phyloP scores from a whole-genome alignment of 2,329 filamentous ascomycete genomes.

The Penicillium sp. region DNA sequence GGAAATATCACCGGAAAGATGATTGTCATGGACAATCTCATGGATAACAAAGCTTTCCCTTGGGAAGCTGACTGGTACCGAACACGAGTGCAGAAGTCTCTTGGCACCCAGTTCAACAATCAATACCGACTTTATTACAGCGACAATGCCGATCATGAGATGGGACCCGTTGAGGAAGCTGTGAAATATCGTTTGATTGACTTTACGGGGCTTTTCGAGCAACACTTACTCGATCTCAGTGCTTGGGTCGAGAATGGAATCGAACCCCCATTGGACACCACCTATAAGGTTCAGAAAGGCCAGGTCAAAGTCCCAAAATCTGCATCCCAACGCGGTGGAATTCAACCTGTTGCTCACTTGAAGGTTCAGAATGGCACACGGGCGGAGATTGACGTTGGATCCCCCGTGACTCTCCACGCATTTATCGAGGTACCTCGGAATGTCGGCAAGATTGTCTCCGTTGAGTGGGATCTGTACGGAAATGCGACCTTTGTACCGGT shows the following conservation, averaged over 20 bases:
- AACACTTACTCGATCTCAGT: background rate
- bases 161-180: background rate
- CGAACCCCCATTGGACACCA: background rate
- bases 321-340: background rate
- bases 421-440: too few species aligned
- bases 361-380: too few species aligned
- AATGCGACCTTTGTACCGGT: too few species aligned
- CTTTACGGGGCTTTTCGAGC: constrained; percentile 1
- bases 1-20: constrained; percentile 1
- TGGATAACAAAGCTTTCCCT: constrained; percentile 1
- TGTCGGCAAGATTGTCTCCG: too few species aligned
- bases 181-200: background rate
- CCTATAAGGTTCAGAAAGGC: background rate
- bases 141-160: constrained; percentile 1
- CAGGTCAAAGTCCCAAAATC: background rate
- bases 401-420: too few species aligned
- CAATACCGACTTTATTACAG: background rate
- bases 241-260: background rate
- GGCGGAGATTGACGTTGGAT: too few species aligned
- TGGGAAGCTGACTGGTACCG: constrained; percentile 1
- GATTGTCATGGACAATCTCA: background rate
- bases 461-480: too few species aligned
- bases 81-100: background rate
- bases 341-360: background rate
- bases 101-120: background rate